Evolutionary conservation across 352 stramenopile species (phyloP).

Genomic region (Plasmopara muralis): DNA sequence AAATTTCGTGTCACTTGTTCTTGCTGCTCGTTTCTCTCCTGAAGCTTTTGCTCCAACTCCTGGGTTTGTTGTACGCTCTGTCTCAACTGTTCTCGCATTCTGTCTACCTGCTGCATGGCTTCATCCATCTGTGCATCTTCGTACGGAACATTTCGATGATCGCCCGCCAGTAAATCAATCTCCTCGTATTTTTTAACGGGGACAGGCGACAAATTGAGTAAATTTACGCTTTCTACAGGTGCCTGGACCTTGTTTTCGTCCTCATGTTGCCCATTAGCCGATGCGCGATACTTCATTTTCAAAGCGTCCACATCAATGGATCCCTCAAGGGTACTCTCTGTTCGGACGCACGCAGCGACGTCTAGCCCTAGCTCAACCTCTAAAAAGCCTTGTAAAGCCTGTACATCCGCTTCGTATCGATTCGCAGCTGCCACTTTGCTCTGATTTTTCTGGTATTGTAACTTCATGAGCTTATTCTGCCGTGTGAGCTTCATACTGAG

Average conservation of each 20-base stretch:
- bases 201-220: conserved; percentile 41
- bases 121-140: conserved; percentile 34
- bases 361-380: conserved; percentile 65
- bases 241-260: conserved; percentile 9
- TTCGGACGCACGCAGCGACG: conserved; percentile 38
- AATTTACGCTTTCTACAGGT: conserved; percentile 27
- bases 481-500: conserved; percentile 86
- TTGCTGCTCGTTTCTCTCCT: conserved; percentile 18
- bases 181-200: conserved; percentile 36
- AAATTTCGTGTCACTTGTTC: conserved; percentile 6
- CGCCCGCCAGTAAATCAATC: conserved; percentile 40
- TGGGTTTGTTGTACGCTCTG: conserved; percentile 26
- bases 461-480: conserved; percentile 85
- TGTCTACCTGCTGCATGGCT: conserved; percentile 33
- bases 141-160: conserved; percentile 2
- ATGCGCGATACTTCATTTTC: conserved; percentile 41
- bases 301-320: conserved; percentile 44
- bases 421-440: conserved; percentile 32
- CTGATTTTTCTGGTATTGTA: conserved; percentile 76
- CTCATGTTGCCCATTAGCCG: conserved; percentile 32
- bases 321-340: conserved; percentile 6
- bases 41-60: conserved; percentile 24
- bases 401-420: conserved; percentile 38
- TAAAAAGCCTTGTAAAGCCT: conserved; percentile 48
- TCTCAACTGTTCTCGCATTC: conserved; percentile 34